These are phyloP conservation scores for Penicillium sp. DNA, from an alignment of 2,329 filamentous ascomycete species.

Conservation along the genomic window DNA sequence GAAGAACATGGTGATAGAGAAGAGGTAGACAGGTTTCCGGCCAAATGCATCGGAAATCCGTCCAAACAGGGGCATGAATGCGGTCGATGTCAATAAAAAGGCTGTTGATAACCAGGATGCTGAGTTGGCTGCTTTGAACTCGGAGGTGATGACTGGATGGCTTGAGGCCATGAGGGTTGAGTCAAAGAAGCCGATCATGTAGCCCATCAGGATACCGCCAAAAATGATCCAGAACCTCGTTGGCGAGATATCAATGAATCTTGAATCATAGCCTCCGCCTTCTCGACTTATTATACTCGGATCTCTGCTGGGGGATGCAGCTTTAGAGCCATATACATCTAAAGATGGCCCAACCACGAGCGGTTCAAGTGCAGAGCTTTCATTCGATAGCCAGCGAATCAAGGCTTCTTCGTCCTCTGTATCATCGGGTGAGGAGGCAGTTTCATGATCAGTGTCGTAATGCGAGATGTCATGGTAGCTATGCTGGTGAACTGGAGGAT, in stretches of 20 bases:
- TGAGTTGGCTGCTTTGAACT: conserved; percentile 73
- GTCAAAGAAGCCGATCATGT: conserved; percentile 66
- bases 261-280: conserved; percentile 27
- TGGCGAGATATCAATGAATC: conserved; percentile 41
- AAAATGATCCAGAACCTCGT: conserved; percentile 64
- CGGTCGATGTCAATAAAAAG: conserved; percentile 73
- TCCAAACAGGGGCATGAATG: conserved; percentile 72
- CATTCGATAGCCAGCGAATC: conserved; percentile 22
- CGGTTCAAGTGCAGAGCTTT: conserved; percentile 30
- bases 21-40: conserved; percentile 65
- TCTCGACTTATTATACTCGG: conserved; percentile 9
- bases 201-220: conserved; percentile 56
- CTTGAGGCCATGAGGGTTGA: conserved; percentile 77
- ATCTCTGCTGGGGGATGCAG: conserved; percentile 4
- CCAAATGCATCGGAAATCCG: conserved; percentile 73
- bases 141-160: conserved; percentile 77
- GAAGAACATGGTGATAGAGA: conserved; percentile 61
- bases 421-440: conserved; percentile 1
- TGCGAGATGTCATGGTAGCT: conserved; percentile 9
- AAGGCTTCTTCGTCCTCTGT: conserved; percentile 20
- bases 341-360: conserved; percentile 29
- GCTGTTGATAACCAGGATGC: conserved; percentile 81
- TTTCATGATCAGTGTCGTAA: conserved; percentile 8
- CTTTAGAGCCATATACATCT: conserved; percentile 22
- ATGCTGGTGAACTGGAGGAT: neutral